phyloP scores from a whole-genome alignment of 768 basidiomycete species.

The Tricholoma bakamatsutake region DNA sequence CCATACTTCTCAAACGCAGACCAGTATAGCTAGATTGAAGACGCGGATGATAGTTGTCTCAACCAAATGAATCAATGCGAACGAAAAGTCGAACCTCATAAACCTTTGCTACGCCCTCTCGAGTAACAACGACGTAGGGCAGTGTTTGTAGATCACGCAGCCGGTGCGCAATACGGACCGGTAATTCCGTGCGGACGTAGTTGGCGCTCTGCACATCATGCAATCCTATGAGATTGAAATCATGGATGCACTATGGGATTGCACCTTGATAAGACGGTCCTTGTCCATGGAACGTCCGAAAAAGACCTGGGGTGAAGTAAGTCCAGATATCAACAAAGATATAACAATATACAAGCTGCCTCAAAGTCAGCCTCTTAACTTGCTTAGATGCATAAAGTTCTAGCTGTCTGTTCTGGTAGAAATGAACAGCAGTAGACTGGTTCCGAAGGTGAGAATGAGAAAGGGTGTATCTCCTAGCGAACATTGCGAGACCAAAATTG shows the following conservation, averaged over 20 bases:
- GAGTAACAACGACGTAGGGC: constrained; percentile 82
- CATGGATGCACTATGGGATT: constrained; percentile 4
- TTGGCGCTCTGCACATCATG: constrained; percentile 63
- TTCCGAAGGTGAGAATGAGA: constrained; percentile 7
- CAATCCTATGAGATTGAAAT: not conserved
- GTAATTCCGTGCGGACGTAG: constrained; percentile 85
- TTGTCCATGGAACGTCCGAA: constrained; percentile 81
- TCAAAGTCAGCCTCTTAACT: constrained; percentile 64
- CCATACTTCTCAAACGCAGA: constrained; percentile 76
- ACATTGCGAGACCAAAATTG: constrained; percentile 6
- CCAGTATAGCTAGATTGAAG: constrained; percentile 69
- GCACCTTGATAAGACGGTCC: constrained; percentile 70
- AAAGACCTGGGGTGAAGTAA: constrained; percentile 50
- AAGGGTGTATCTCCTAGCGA: constrained; percentile 1
- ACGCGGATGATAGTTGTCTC: constrained; percentile 3
- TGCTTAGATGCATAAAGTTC: constrained; percentile 75
- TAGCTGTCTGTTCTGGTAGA: constrained; percentile 80
- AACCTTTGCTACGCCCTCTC: constrained; percentile 76
- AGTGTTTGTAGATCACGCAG: constrained; percentile 81
- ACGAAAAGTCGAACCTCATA: constrained; percentile 57
- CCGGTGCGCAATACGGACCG: constrained; percentile 83
- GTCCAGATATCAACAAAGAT: not conserved
- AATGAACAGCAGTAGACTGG: constrained; percentile 43
- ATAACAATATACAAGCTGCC: constrained; percentile 59
- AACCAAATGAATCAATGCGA: not conserved